A percentile compares a stretch with the other conserved stretches of the same genome.
phyloP scores from a whole-genome alignment of 176 grass and related monocot species.

The barley (Hordeum vulgare) region MorexV3_pseudomolecules_assembly NC_058520.1:529847870-529848369 shows the following conservation, averaged over 20 bases:
- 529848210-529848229: background rate
- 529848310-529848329: conserved; percentile 41
- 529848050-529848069: background rate
- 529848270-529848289: conserved; percentile 34
- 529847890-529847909: background rate
- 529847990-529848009: background rate
- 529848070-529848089: background rate
- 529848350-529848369: conserved; percentile 31
- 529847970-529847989: background rate
- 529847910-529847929: background rate
- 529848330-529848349: conserved; percentile 53
- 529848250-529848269: background rate
- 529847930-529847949: background rate
- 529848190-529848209: conserved; percentile 36
- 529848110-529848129: background rate
- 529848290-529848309: conserved; percentile 54
- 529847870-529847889: conserved; percentile 25
- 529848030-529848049: background rate
- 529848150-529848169: conserved; percentile 80
- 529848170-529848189: conserved; percentile 48
- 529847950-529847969: background rate
- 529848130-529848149: conserved; percentile 43
- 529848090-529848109: conserved; percentile 30
- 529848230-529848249: background rate
- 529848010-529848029: background rate